phyloP scores from a whole-genome alignment of 345 rosid species.

The Brassica cretica region DNA sequence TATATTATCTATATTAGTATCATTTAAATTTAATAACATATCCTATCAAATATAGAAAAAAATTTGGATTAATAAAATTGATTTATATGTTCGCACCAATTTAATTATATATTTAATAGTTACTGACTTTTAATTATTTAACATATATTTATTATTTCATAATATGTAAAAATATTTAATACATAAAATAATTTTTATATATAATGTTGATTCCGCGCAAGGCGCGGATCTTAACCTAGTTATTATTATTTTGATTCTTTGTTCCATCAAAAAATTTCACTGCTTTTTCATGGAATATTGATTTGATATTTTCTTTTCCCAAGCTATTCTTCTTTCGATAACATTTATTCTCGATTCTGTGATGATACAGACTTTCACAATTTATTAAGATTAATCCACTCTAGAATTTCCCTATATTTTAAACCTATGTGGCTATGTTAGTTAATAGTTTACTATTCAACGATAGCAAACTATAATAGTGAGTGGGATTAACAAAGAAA shows the following conservation, averaged over 20 bases:
- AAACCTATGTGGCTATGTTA: neutral
- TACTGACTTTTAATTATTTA: no score
- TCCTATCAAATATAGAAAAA: no score
- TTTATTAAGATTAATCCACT: neutral
- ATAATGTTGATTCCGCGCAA: no score
- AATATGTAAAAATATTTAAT: no score
- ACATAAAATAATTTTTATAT: no score
- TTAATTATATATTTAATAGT: no score
- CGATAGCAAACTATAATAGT: neutral
- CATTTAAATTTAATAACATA: no score
- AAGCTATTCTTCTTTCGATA: neutral
- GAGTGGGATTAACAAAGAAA: conserved; percentile 16
- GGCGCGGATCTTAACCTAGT: no score
- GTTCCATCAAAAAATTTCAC: neutral
- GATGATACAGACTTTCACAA: neutral
- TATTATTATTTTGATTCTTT: neutral
- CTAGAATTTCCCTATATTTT: neutral
- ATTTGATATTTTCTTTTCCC: neutral
- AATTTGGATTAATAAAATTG: no score
- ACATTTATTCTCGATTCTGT: neutral
- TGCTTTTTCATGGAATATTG: neutral
- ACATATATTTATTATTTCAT: no score
- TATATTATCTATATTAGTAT: no score
- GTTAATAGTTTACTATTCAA: neutral
- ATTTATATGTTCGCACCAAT: no score